A percentile compares a stretch with the other conserved stretches of the same genome.
Conservation (phyloP, 1,139 yeast species). For the Yamadazyma dushanensis region DNA sequence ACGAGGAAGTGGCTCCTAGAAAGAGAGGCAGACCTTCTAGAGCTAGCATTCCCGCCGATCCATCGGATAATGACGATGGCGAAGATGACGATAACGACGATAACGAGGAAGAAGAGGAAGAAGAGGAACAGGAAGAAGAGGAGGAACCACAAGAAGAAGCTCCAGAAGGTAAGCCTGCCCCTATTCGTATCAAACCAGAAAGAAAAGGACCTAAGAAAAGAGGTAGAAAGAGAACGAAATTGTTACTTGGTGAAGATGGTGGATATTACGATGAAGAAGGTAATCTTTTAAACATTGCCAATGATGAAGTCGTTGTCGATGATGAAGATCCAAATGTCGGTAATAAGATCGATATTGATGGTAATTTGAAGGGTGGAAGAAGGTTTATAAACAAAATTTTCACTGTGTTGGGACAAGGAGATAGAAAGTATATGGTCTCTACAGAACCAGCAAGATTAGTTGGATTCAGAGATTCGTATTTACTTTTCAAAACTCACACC, state of each 20-base stretch:
- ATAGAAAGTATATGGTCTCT: conserved; percentile 79
- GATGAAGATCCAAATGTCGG: conserved; percentile 77
- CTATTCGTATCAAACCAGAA: background rate
- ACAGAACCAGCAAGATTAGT: conserved; percentile 95
- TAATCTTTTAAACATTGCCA: conserved; percentile 53
- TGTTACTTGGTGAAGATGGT: conserved; percentile 38
- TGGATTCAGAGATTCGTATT: conserved; percentile 91
- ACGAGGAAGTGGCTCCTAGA: conserved; percentile 11
- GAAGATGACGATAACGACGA: conserved; percentile 24
- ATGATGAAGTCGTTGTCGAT: conserved; percentile 81
- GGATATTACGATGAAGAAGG: conserved; percentile 50
- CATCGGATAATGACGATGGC: conserved; percentile 20
- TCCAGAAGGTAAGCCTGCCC: conserved; percentile 10
- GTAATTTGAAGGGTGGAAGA: conserved; percentile 74
- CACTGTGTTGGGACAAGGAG: conserved; percentile 73
- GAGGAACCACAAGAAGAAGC: conserved; percentile 20
- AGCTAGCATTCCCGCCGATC: conserved; percentile 18
- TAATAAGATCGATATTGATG: conserved; percentile 66
- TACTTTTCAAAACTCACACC: conserved; percentile 83
- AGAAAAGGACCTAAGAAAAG: conserved; percentile 36
- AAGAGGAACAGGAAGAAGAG: conserved; percentile 19
- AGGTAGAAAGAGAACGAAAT: conserved; percentile 47
- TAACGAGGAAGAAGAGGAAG: conserved; percentile 26
- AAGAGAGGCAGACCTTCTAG: conserved; percentile 17
- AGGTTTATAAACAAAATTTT: conserved; percentile 80